A percentile compares a stretch with the other conserved stretches of the same genome.
These are phyloP conservation scores for Porogramme epimiltina DNA, from an alignment of 1,284 basidiomycete genomes.

Conservation along the genomic window DNA sequence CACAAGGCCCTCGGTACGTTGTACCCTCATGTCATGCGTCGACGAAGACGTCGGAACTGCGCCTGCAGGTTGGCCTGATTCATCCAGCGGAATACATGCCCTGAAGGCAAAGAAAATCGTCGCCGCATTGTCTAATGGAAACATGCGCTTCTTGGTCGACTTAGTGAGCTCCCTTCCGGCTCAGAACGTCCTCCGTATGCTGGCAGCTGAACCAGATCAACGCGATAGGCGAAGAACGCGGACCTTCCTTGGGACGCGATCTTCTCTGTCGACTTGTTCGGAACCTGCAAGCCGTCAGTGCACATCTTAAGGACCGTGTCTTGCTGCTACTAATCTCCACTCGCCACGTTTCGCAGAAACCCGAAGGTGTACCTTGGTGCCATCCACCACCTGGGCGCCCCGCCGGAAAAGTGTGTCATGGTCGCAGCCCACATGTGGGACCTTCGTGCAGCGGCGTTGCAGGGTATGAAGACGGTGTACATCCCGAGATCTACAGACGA, in stretches of 20 bases:
- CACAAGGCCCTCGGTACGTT: slow-evolving; percentile 59
- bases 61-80: slow-evolving; percentile 64
- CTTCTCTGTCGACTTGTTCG: slow-evolving; percentile 60
- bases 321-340: background rate
- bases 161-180: slow-evolving; percentile 41
- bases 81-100: slow-evolving; percentile 46
- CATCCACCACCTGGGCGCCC: slow-evolving; percentile 50
- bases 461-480: slow-evolving; percentile 61
- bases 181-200: background rate
- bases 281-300: slow-evolving; percentile 64
- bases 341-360: no score
- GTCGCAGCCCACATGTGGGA: slow-evolving; percentile 67
- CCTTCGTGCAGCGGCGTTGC: slow-evolving; percentile 50
- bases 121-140: slow-evolving; percentile 63
- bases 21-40: background rate
- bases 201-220: background rate
- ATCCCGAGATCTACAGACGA: slow-evolving; percentile 52
- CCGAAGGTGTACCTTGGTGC: slow-evolving; percentile 54
- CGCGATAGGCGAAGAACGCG: slow-evolving; percentile 53
- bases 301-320: no score
- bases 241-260: slow-evolving; percentile 64
- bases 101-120: slow-evolving; percentile 55
- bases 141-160: slow-evolving; percentile 58
- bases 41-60: no score
- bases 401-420: slow-evolving; percentile 56